phyloP scores from a whole-genome alignment of 805 yeast genomes.

The Ogataea ganodermae region DNA sequence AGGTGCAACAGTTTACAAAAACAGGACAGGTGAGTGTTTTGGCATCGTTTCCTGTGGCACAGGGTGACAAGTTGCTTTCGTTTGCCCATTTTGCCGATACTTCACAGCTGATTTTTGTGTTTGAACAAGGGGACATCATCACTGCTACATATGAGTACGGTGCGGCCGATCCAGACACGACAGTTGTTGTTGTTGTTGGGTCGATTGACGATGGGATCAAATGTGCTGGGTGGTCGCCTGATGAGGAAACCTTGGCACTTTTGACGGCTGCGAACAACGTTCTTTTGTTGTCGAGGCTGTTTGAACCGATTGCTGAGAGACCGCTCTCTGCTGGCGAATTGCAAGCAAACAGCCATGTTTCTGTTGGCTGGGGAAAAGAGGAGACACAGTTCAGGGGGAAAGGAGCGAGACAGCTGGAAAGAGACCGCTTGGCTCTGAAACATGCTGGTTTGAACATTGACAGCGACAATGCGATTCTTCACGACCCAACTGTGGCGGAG shows the following conservation, averaged over 20 bases:
- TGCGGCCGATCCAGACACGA: conserved; percentile 48
- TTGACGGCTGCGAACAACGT: conserved; percentile 63
- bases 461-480: conserved; percentile 50
- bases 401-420: conserved; percentile 80
- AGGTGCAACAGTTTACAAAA: conserved; percentile 75
- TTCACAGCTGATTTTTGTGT: conserved; percentile 64
- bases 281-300: conserved; percentile 67
- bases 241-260: conserved; percentile 80
- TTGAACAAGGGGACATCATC: conserved; percentile 75
- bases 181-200: conserved; percentile 77
- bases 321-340: conserved; percentile 63
- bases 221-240: conserved; percentile 86
- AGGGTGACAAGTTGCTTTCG: conserved; percentile 47
- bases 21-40: conserved; percentile 58
- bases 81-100: conserved; percentile 72
- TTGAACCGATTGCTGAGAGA: conserved; percentile 77
- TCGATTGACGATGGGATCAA: conserved; percentile 73
- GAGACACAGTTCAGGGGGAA: conserved; percentile 96
- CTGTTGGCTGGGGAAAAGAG: conserved; percentile 98
- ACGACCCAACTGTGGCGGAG: conserved; percentile 87
- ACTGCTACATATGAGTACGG: conserved; percentile 59
- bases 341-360: conserved; percentile 73
- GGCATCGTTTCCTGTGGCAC: conserved; percentile 59
- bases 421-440: conserved; percentile 56
- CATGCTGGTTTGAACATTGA: conserved; percentile 71